These are phyloP conservation scores for Pestalotiopsis sp. DNA, from an alignment of 2,329 filamentous ascomycete genomes.

Conservation along the genomic window DNA sequence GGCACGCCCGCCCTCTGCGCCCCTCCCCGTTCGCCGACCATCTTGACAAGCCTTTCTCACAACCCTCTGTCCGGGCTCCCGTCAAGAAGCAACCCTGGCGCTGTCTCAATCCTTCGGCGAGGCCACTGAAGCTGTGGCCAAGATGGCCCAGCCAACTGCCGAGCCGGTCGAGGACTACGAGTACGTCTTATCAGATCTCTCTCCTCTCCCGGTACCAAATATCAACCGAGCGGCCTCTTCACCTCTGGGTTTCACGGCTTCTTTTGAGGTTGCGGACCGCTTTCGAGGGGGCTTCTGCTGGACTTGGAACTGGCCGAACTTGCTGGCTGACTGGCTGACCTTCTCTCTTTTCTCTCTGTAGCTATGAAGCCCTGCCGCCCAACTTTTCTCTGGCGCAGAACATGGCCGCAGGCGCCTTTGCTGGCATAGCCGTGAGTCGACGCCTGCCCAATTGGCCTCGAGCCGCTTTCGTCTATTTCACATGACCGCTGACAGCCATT, in stretches of 20 bases:
- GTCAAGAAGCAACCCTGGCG: conserved; percentile 61
- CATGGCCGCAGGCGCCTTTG: conserved; percentile 95
- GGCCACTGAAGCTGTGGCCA: conserved; percentile 68
- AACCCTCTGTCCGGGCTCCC: background rate
- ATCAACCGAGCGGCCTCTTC: background rate
- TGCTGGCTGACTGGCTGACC: background rate
- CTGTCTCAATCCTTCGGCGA: conserved; percentile 63
- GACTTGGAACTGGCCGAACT: conserved; percentile 10
- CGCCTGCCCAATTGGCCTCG: conserved; percentile 1
- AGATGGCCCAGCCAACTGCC: conserved; percentile 70
- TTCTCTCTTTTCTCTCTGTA: conserved; percentile 32
- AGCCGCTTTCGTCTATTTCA: background rate
- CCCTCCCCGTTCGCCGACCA: background rate
- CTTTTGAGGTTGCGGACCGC: background rate
- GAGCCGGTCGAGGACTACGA: conserved; percentile 68
- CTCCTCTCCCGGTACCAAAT: background rate
- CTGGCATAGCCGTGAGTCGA: conserved; percentile 82
- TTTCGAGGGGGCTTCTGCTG: background rate
- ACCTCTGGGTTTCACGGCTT: too few species aligned
- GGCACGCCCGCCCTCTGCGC: background rate
- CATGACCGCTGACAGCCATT: conserved; percentile 20
- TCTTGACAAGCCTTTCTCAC: background rate
- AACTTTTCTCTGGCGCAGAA: conserved; percentile 95
- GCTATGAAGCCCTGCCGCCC: conserved; percentile 90
- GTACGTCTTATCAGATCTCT: conserved; percentile 47